Evolutionary conservation across 257 asterid species (phyloP), one percentile per base, ranked within the genome.

Genomic region (Linaria vulgaris): DNA sequence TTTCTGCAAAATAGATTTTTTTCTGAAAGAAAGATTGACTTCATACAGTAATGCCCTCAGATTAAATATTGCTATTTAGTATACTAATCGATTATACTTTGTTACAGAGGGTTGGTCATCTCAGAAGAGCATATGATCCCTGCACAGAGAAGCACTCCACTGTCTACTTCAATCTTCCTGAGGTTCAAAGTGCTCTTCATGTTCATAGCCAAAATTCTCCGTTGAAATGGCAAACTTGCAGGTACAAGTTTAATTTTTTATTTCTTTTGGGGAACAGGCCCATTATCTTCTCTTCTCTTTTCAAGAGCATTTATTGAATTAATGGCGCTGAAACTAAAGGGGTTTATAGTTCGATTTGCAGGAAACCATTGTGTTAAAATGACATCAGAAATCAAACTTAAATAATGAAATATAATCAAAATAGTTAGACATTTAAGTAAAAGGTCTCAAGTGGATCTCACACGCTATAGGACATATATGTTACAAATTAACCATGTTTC

Each of bases 181-280:
- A 90, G 76, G 99, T 94, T 81, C 97, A 94, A 80, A 60, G 61
- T 12, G 97, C 97, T 59, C 88, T 94, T 73, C 99, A 90, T 71
- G 88, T 84, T 78, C 78, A 8, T 56, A 76, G 53, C 56, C 76
- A 38, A 55, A 80, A 79, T 49, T 74, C 85, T 47, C 77, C 76
- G 12, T 72, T 61, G 48, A 73, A 71, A 72, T 94, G 96, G 97
- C 85, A 37, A 53, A 78, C 97, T 68, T 90, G 99, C 97, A 94
- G 82, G 99, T 94, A 79, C 17, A 6, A 54, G 41, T n/a, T n/a
- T n/a, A n/a, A n/a, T n/a, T n/a, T n/a, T n/a, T n/a, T n/a, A 56
- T 55, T 50, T 48, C 25, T 50, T 22, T 50, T 47, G 17, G 46
- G 27, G 34, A 27, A 27, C n/a, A n/a, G n/a, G n/a, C n/a, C n/a